Evolutionary conservation across 192 early-diverging fungal genomes (phyloP), one percentile per base, ranked within the genome.

Genomic region (Backusella psychrophila): DNA sequence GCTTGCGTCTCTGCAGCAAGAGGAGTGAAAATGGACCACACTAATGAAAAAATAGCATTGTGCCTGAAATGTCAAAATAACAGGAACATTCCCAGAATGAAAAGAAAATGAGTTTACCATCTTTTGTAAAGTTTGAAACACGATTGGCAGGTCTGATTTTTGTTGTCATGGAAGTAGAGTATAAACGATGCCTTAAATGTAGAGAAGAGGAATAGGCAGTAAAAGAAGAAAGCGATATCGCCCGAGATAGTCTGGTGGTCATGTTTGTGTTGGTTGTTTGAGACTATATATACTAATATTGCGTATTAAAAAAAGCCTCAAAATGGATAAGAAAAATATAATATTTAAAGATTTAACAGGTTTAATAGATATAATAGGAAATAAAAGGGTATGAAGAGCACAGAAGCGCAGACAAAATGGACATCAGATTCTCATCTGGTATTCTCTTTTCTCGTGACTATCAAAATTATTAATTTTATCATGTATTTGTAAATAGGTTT

Each of bases 21-120:
- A 31, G 93, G 95, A 35, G 95, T 97, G 83, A 96, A 97, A 80
- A 94, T 90, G 23, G 91, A 92, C 93, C 93, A 94, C 14, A 94
- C 91, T 90, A 74, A 35, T 49, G 17, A n/a, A 39, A 19, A 36
- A 19, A 69, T n/a, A 49, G 1, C 46, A n/a, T 63, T 63, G 56
- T 63, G 26, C 26, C 56, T 12, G 36, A 42, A 69, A 38, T 42
- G 34, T 38, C 21, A 38, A 35, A 68, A 35, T 17, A 44, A 44
- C 19, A 49, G 6, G 19, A n/a, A 49, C 46, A 35, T 68, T n/a
- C 7, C 1, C 5, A 21, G 19, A 68, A n/a, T 68, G 34, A 33
- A 68, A 35, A 29, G 14, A 70, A 14, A 31, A 33, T 36, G 26
- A 38, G 8, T 29, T 35, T 74, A 89, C 89, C 89, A 83, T 90